Base-by-base conservation (phyloP, 805 yeast genomes). In the Kodamaea neixiangensis region DNA sequence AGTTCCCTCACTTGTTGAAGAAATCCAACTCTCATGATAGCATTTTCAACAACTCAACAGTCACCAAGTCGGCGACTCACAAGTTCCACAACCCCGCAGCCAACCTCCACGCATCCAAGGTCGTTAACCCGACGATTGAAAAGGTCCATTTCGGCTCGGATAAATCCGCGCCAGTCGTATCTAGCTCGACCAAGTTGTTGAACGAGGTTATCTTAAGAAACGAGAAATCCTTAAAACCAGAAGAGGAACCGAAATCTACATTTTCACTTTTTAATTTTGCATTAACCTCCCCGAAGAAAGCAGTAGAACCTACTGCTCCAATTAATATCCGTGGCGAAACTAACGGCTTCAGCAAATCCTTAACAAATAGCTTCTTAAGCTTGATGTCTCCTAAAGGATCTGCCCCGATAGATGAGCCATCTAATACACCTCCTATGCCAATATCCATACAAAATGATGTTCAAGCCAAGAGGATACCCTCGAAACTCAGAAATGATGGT, bases 1-100 rank as follows among this genome's bases (percentile, higher is more conserved):
- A 65, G 6, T 65, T 70, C 38, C 72, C 73, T 3, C 64, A 58
- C 44, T 54, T 63, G 6, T 48, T 64, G 15, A 56, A 60, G 34
- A 62, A 59, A 37, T 57, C 73, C 2, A 58, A 49, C 7, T 62
- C 71, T 2, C 62, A 59, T 46, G 69, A 67, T 37, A 63, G 68
- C 25, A 25, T 60, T 55, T 47, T 54, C 55, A 18, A 52, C 47
- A 39, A 48, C 22, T 48, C 51, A 4, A 48, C 43, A n/a, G 48
- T 48, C 10, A 38, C 35, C 13, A 7, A 25, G 11, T 38, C 51
- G 3, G 9, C 39, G 9, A 44, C 45, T 15, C 55, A 54, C 35
- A 65, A 65, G 47, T 72, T 72, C 54, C 76, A 72, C 49, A 73
- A 73, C 51, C 77, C 77, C 0, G 66, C 65, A 9, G 67, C 62